Conservation (phyloP, 2,329 filamentous ascomycete genomes). For the Cordyceps pruinosa region DNA sequence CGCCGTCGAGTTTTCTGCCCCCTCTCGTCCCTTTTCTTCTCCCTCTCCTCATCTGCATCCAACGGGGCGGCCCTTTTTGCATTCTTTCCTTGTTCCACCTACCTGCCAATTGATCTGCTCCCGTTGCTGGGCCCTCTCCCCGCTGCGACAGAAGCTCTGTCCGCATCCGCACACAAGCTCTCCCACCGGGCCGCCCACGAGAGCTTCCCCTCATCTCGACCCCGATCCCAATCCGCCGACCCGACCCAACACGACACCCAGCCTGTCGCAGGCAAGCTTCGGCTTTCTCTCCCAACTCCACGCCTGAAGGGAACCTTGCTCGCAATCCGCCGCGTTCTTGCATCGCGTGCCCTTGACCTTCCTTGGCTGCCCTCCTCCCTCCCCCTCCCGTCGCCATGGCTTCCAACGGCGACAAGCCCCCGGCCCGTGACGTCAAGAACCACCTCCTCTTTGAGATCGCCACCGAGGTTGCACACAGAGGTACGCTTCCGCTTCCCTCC, state of each 20-base stretch:
- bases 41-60: background rate
- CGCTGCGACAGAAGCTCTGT: background rate
- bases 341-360: background rate
- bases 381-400: conserved; percentile 32
- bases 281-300: background rate
- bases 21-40: background rate
- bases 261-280: background rate
- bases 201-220: background rate
- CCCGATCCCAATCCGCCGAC: background rate
- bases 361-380: background rate
- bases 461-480: conserved; percentile 94
- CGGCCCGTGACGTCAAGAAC: conserved; percentile 73
- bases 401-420: conserved; percentile 37
- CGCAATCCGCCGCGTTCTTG: background rate
- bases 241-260: background rate
- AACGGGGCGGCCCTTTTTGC: background rate
- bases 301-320: background rate
- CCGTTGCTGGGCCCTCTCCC: background rate
- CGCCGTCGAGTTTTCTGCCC: background rate
- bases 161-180: background rate
- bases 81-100: background rate
- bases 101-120: background rate
- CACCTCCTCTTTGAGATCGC: conserved; percentile 95
- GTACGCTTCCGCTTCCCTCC: conserved; percentile 37
- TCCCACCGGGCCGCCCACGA: background rate